Evolutionary conservation across 2,329 filamentous ascomycete species (phyloP), one percentile per base, ranked within the genome.

Genomic region (Xylariaceae sp.): DNA sequence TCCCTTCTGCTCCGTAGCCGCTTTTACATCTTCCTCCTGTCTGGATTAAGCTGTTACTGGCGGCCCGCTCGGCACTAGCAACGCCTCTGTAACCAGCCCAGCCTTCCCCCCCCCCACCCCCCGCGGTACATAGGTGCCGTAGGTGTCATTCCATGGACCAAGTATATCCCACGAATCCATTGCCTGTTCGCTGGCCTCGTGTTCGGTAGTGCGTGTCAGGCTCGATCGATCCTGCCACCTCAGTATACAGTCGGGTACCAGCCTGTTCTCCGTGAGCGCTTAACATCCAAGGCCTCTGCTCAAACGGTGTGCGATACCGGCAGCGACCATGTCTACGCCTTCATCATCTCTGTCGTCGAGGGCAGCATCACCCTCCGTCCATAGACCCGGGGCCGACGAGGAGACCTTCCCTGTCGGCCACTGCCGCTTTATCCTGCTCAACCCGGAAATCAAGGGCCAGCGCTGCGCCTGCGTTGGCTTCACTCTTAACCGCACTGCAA

Each of bases 391-490:
- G 19, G 21, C 50, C 37, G 70, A 73, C 40, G 71, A 74, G 38
- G 46, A 64, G 26, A 65, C 64, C 34, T 64, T 80, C 15, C 76
- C 76, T 11, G 66, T 69, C 48, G 76, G 76, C 21, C 72, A 76
- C 50, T 80, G 76, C 49, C 72, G 74, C 43, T 79, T 74, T 50
- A 78, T 80, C 45, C 57, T 80, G 19, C 63, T 75, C 18, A 65
- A 72, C 39, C 72, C 75, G 5, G 73, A 75, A 50, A 64, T 76
- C 55, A 74, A 71, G 49, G 74, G 75, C 36, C 67, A 75, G 41
- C 71, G 76, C 30, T 80, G 76, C 55, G 74, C 69, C 31, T 80
- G 76, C 50, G 70, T 74, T 44, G 66, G 69, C 43, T 80, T 80
- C 56, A 69, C 69, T 4, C 66, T 73, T 41, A 78, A 76, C 55